Percentiles rank a stretch among this genome's conserved stretches.
phyloP scores from a whole-genome alignment of 2,329 filamentous ascomycete genomes.

The Penicillium freii region DNA sequence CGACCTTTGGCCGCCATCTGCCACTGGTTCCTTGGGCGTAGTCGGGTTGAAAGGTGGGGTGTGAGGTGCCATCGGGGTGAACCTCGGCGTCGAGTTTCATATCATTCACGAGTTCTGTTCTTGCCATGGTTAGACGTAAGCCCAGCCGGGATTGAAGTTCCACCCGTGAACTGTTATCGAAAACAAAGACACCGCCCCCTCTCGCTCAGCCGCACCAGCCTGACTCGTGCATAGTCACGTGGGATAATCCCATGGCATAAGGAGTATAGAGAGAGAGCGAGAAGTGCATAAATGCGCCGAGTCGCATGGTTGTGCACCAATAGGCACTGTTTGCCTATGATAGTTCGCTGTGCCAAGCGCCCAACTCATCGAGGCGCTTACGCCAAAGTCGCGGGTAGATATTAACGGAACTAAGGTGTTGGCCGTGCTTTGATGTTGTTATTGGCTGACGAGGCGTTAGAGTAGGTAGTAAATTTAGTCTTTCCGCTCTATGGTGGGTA shows the following conservation, averaged over 20 bases:
- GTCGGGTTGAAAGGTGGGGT: neutral
- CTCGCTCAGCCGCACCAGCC: no score
- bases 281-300: neutral
- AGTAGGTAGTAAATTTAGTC: neutral
- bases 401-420: neutral
- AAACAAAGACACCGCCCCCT: neutral
- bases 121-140: neutral
- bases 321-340: neutral
- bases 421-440: neutral
- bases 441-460: neutral
- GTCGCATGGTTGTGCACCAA: neutral
- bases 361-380: neutral
- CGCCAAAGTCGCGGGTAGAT: neutral
- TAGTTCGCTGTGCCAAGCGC: neutral
- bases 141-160: neutral
- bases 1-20: neutral
- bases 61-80: neutral
- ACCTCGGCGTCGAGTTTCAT: neutral
- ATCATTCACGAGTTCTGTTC: neutral
- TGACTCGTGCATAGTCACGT: no score
- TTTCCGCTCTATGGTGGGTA: neutral
- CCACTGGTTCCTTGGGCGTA: neutral
- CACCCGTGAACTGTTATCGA: neutral
- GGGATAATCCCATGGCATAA: no score
- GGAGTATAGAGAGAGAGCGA: no score